phyloP scores from a whole-genome alignment of 1,284 basidiomycete genomes.

The Cutaneotrichosporon sp. region DNA sequence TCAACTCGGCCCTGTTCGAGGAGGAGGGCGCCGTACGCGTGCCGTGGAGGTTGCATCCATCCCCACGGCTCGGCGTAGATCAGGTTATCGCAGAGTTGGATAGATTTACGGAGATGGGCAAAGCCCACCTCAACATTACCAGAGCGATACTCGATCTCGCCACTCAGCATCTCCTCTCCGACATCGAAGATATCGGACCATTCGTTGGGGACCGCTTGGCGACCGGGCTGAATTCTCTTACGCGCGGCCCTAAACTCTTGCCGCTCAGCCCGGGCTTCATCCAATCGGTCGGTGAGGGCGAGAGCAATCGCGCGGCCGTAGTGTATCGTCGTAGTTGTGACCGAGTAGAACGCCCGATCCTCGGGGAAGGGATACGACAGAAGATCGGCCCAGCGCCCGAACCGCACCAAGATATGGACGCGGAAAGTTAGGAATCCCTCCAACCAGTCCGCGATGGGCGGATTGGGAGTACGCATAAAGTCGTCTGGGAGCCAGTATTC shows the following conservation, averaged over 20 bases:
- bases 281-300: conserved; percentile 30
- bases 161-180: conserved; percentile 42
- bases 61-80: conserved; percentile 48
- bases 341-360: conserved; percentile 35
- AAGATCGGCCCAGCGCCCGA: conserved; percentile 46
- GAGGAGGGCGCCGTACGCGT: conserved; percentile 46
- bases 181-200: conserved; percentile 36
- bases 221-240: conserved; percentile 23
- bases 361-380: conserved; percentile 29
- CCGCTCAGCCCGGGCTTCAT: conserved; percentile 28
- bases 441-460: conserved; percentile 41
- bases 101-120: conserved; percentile 33
- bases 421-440: conserved; percentile 38
- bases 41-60: conserved; percentile 48
- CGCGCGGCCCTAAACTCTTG: conserved; percentile 27
- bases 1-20: conserved; percentile 43
- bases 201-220: conserved; percentile 41
- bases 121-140: conserved; percentile 38
- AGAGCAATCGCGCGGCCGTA: conserved; percentile 42
- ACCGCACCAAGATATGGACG: conserved; percentile 43
- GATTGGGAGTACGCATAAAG: conserved; percentile 28
- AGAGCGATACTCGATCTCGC: conserved; percentile 45
- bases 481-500: conserved; percentile 35
- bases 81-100: conserved; percentile 38
- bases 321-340: conserved; percentile 36